These are phyloP conservation scores for Amauroascus niger DNA, from an alignment of 2,329 filamentous ascomycete genomes.

Conservation along the genomic window DNA sequence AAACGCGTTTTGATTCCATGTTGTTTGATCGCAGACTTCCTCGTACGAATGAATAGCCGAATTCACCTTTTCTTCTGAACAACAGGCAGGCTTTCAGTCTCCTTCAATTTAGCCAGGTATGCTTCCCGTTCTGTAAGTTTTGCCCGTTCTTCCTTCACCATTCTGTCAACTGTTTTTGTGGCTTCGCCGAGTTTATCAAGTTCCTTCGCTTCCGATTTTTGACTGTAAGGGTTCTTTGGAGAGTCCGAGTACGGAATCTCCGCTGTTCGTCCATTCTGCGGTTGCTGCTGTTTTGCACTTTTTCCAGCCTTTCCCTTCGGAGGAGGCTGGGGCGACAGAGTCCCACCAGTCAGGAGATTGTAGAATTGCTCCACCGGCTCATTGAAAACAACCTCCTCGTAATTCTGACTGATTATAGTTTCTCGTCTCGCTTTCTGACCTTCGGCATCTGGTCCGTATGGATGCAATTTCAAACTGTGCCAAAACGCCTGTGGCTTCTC, in stretches of 20 bases:
- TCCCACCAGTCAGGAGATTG: slow-evolving; percentile 69
- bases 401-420: slow-evolving; percentile 66
- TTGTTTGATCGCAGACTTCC: background rate
- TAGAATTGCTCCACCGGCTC: slow-evolving; percentile 91
- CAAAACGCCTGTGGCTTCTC: slow-evolving; percentile 96
- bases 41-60: background rate
- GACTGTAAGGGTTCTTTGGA: slow-evolving; percentile 62
- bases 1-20: no score
- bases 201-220: slow-evolving; percentile 60
- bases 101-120: slow-evolving; percentile 45
- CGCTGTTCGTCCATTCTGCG: slow-evolving; percentile 54
- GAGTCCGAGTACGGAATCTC: slow-evolving; percentile 61
- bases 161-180: slow-evolving; percentile 48
- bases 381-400: slow-evolving; percentile 95
- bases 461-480: slow-evolving; percentile 83
- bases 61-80: slow-evolving; percentile 36
- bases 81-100: slow-evolving; percentile 34
- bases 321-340: slow-evolving; percentile 35
- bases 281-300: slow-evolving; percentile 37
- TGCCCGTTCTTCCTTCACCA: slow-evolving; percentile 56
- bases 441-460: slow-evolving; percentile 71
- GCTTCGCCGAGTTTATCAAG: slow-evolving; percentile 54
- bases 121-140: slow-evolving; percentile 52
- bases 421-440: slow-evolving; percentile 55
- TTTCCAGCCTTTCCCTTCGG: slow-evolving; percentile 51